phyloP scores from a whole-genome alignment of 176 grass and related monocot species.

The Oryza brachyantha region DNA sequence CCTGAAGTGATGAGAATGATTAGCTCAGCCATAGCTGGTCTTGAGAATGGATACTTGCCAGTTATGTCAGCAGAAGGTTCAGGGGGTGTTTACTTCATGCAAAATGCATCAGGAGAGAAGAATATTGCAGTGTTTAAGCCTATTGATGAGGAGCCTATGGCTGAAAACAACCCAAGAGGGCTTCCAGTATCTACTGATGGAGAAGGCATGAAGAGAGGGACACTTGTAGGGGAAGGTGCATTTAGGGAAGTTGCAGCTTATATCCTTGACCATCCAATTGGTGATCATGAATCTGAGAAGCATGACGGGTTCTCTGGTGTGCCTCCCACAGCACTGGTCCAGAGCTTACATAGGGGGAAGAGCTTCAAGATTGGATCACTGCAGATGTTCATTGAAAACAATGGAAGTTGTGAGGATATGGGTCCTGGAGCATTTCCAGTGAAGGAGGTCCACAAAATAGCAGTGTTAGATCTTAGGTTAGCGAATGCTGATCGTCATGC shows the following conservation, averaged over 20 bases:
- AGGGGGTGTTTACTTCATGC: constrained; percentile 81
- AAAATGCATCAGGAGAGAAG: constrained; percentile 47
- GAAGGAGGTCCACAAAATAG: constrained; percentile 75
- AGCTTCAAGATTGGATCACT: constrained; percentile 74
- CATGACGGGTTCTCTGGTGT: constrained; percentile 64
- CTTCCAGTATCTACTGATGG: constrained; percentile 60
- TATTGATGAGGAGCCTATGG: constrained; percentile 84
- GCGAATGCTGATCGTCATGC: constrained; percentile 83
- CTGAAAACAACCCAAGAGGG: constrained; percentile 65
- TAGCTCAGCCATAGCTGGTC: constrained; percentile 32
- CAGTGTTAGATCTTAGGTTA: constrained; percentile 77
- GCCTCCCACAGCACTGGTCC: constrained; percentile 67
- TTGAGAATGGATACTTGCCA: constrained; percentile 52
- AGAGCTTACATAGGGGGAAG: constrained; percentile 47
- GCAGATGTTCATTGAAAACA: constrained; percentile 72
- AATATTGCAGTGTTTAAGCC: constrained; percentile 80
- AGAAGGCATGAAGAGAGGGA: constrained; percentile 80
- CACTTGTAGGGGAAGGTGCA: constrained; percentile 63
- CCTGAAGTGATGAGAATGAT: constrained; percentile 52
- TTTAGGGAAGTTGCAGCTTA: constrained; percentile 85
- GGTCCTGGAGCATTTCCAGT: constrained; percentile 56
- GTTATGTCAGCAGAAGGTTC: constrained; percentile 73
- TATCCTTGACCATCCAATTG: constrained; percentile 61
- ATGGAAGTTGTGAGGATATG: constrained; percentile 71
- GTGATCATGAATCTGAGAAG: background rate